Percentiles rank a stretch among this genome's conserved stretches.
Evolutionary conservation across 768 basidiomycete species (phyloP).

Genomic region (Psilocybe sp.): DNA sequence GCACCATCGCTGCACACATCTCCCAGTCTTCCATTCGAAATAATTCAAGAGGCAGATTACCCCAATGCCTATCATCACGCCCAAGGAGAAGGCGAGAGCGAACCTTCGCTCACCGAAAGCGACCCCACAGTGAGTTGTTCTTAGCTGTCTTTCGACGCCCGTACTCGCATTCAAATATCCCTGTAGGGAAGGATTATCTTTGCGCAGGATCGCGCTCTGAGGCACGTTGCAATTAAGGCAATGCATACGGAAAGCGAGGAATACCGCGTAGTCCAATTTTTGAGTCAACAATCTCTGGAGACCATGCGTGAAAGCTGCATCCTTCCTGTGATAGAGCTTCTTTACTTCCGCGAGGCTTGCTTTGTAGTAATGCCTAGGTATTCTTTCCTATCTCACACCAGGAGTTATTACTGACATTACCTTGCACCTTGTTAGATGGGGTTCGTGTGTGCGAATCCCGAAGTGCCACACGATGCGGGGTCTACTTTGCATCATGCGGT

Average conservation of each 20-base stretch:
- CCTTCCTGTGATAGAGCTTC: conserved; percentile 21
- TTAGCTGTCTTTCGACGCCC: background rate
- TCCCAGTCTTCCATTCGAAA: background rate
- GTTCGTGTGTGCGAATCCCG: background rate
- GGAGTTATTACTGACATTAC: background rate
- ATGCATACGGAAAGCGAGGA: conserved; percentile 18
- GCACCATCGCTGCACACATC: background rate
- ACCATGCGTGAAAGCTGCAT: conserved; percentile 7
- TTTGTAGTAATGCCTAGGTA: conserved; percentile 27
- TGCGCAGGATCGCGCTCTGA: conserved; percentile 18
- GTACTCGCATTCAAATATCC: background rate
- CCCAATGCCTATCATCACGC: conserved; percentile 3
- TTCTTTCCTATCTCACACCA: background rate
- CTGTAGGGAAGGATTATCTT: background rate
- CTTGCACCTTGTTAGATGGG: conserved; percentile 14
- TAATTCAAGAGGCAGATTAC: conserved; percentile 1
- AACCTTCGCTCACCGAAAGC: background rate
- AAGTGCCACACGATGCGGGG: conserved; percentile 1
- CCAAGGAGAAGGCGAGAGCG: background rate
- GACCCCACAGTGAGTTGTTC: background rate
- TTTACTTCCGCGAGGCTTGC: conserved; percentile 16
- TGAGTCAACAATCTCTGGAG: conserved; percentile 10
- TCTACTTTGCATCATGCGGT: conserved; percentile 9
- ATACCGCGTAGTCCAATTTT: conserved; percentile 14
- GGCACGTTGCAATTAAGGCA: conserved; percentile 24